Evolutionary conservation across 2,329 filamentous ascomycete genomes (phyloP), one percentile per base, ranked within the genome.

Genomic region (Eutypa lata): DNA sequence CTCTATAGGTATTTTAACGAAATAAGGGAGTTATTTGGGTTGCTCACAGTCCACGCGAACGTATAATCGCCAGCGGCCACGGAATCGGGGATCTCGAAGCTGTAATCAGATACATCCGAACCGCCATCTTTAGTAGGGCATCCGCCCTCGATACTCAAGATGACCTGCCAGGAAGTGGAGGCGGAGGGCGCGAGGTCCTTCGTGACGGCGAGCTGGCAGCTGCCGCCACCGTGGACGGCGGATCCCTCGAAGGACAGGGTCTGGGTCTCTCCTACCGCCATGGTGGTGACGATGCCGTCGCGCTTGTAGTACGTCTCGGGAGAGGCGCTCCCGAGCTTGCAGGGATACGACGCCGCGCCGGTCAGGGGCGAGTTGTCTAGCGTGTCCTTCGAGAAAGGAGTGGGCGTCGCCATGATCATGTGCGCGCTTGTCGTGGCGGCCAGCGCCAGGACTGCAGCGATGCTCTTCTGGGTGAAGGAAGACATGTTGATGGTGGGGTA

Each of bases 11-110:
- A 35, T 7, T 14, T 35, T 35, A 35, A 35, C 31, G 31, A 7
- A 35, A 35, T 35, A 14, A 35, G 14, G 14, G n/a, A n/a, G n/a
- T n/a, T n/a, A n/a, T n/a, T n/a, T n/a, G n/a, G n/a, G n/a, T n/a
- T n/a, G n/a, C n/a, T n/a, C n/a, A n/a, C n/a, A 2, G 86, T 86
- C 88, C 88, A 91, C 3, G 85, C 84, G 18, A 91, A 76, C 0
- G 82, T 84, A 47, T 85, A 87, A 37, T 86, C 76, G 13, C 88
- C 88, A 16, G 82, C 73, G 6, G 78, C 76, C 22, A 90, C 74
- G 14, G 75, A 78, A 0, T 78, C 71, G 0, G 87, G 88, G 40
- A 90, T 79, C 1, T 67, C 75, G 70, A 81, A 89, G 47, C 79
- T 68, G 71, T 82, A 87, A 0, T 68, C 66, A 51, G 74, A 71